phyloP scores from a whole-genome alignment of 2,329 filamentous ascomycete species.

The Geoglossum cookeanum region DNA sequence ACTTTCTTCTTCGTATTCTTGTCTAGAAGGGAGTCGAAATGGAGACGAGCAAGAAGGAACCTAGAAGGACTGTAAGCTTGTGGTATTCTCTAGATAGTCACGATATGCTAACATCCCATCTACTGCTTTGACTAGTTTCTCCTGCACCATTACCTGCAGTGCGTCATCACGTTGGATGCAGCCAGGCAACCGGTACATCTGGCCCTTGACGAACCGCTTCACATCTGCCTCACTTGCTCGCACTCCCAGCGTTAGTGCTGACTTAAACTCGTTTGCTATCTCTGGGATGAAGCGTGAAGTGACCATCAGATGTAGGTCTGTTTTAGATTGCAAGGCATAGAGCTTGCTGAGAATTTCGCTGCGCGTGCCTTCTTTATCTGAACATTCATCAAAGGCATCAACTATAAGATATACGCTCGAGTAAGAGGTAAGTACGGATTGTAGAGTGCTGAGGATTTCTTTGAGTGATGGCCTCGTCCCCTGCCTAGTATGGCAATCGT shows the following conservation, averaged over 20 bases:
- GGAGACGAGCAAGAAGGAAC: slow-evolving; percentile 13
- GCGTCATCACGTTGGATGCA: not conserved
- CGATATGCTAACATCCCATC: slow-evolving; percentile 1
- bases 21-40: slow-evolving; percentile 10
- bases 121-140: not conserved
- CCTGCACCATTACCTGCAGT: not conserved
- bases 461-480: not conserved
- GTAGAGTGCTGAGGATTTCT: not conserved
- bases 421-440: not conserved
- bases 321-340: not conserved
- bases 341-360: not conserved
- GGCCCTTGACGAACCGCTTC: slow-evolving; percentile 14
- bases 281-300: not conserved
- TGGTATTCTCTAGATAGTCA: not conserved
- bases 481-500: not conserved
- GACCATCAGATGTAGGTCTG: not conserved
- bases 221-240: slow-evolving; percentile 12
- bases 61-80: slow-evolving; percentile 3
- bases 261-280: not conserved
- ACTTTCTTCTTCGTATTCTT: slow-evolving; percentile 10
- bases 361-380: not conserved
- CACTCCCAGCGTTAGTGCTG: slow-evolving; percentile 9
- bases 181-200: slow-evolving; percentile 7
- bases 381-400: not conserved
- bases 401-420: not conserved